Base-by-base conservation (phyloP, 1,284 basidiomycete genomes). In the Pyrrhoderma noxium region DNA sequence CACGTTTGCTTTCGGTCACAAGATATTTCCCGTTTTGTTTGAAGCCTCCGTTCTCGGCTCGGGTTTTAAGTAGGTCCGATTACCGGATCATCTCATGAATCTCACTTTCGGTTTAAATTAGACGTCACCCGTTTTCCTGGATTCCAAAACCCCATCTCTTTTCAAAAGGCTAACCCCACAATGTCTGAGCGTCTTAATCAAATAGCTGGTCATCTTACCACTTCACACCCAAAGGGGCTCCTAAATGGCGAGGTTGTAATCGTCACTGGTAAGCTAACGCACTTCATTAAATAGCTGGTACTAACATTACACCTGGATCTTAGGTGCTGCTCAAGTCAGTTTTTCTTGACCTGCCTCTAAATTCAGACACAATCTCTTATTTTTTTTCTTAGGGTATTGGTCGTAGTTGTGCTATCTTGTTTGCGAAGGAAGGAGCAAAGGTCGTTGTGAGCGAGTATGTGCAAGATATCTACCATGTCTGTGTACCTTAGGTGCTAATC, bases 351-450 rank as follows among this genome's bases (percentile, higher is more conserved):
- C 3, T 25, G 27, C 27, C 5, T 5, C 7, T 5, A 5, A 31
- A 7, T 34, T 8, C 37, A 41, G 19, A 40, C 18, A 45, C 23
- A 19, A 22, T 31, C 36, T 34, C 38, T 18, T n/a, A 40, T 7
- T 40, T 40, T 9, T 37, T n/a, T 14, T 40, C n/a, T 42, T 60
- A 88, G 79, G 88, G 86, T 57, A 90, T 91, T 56, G 88, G 88
- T 8, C 75, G 76, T 38, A 80, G 83, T 44, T 74, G 77, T 38
- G 89, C 89, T 2, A 67, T 90, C 40, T 73, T 90, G 45, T 93
- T 90, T 58, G 85, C 89, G 4, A 81, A 80, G 58, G 89, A 93
- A 63, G 90, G 90, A 22, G 89, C 90, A 13, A 91, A 88, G 64
- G 82, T 93, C 41, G 88, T 93, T 56, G 82, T 85, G 47, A 81